These are phyloP conservation scores for Daldinia caldariorum DNA, from an alignment of 495 filamentous ascomycete species.

Conservation along the genomic window DNA sequence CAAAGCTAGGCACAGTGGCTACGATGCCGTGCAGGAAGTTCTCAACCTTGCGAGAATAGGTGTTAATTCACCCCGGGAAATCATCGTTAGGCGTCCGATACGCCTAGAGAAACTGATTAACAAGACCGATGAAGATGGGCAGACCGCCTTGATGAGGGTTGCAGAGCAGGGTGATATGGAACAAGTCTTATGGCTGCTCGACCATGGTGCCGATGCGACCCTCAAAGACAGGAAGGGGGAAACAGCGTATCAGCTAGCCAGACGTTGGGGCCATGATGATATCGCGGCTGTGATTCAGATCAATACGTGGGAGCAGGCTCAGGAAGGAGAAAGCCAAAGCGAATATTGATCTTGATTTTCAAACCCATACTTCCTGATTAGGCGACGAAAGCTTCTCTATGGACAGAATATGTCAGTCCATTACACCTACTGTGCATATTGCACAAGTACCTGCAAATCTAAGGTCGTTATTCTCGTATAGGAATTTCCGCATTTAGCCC, in stretches of 20 bases:
- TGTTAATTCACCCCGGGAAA: not conserved
- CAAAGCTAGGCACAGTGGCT: not conserved
- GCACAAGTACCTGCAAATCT: no score
- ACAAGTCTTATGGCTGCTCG: not conserved
- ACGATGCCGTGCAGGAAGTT: not conserved
- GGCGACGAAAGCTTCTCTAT: no score
- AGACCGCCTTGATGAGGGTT: no score
- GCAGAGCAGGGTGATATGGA: not conserved
- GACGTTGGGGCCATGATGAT: not conserved
- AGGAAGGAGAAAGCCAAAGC: not conserved
- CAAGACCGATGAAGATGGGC: no score
- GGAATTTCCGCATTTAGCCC: no score
- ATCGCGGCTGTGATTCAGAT: not conserved
- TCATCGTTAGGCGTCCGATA: no score
- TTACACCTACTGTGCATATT: no score
- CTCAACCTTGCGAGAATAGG: not conserved
- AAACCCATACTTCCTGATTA: not conserved
- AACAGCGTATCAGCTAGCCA: not conserved
- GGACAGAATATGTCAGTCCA: no score
- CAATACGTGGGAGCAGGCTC: not conserved
- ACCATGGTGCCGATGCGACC: not conserved
- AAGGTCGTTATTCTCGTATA: no score
- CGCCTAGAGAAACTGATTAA: not conserved
- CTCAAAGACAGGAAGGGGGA: not conserved
- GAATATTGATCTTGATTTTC: not conserved